These are phyloP conservation scores for Starmerella khaoyaiensis DNA, from an alignment of 805 yeast species.

Conservation along the genomic window DNA sequence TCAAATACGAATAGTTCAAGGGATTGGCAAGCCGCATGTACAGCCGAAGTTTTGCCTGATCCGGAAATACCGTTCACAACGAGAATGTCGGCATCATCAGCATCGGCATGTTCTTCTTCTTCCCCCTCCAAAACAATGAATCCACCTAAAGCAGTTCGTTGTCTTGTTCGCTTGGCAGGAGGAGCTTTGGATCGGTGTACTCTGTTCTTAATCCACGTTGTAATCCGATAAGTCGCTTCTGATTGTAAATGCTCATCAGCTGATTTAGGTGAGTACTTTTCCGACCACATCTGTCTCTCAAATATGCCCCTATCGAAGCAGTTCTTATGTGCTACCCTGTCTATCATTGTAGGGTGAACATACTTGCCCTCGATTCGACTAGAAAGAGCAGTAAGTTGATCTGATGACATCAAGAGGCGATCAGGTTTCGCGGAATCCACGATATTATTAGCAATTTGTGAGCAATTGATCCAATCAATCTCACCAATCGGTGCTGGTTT, in stretches of 20 bases:
- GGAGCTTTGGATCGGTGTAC: background rate
- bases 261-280: slow-evolving; percentile 20
- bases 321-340: too few species aligned
- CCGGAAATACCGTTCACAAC: slow-evolving; percentile 52
- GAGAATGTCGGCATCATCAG: slow-evolving; percentile 31
- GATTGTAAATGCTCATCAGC: slow-evolving; percentile 3
- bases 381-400: slow-evolving; percentile 1
- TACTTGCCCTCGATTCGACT: background rate
- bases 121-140: slow-evolving; percentile 26
- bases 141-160: slow-evolving; percentile 16
- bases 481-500: too few species aligned
- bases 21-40: slow-evolving; percentile 53
- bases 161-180: background rate
- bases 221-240: slow-evolving; percentile 1
- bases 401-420: background rate
- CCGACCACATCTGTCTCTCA: slow-evolving; percentile 24
- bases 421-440: too few species aligned
- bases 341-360: too few species aligned
- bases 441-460: too few species aligned
- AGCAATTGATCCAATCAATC: too few species aligned
- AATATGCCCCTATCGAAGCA: slow-evolving; percentile 24
- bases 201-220: slow-evolving; percentile 13
- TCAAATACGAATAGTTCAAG: slow-evolving; percentile 66
- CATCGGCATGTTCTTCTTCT: slow-evolving; percentile 17
- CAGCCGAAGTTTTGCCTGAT: slow-evolving; percentile 62